These are phyloP conservation scores for Xylaria polymorpha DNA, from an alignment of 2,329 filamentous ascomycete species.

Conservation along the genomic window DNA sequence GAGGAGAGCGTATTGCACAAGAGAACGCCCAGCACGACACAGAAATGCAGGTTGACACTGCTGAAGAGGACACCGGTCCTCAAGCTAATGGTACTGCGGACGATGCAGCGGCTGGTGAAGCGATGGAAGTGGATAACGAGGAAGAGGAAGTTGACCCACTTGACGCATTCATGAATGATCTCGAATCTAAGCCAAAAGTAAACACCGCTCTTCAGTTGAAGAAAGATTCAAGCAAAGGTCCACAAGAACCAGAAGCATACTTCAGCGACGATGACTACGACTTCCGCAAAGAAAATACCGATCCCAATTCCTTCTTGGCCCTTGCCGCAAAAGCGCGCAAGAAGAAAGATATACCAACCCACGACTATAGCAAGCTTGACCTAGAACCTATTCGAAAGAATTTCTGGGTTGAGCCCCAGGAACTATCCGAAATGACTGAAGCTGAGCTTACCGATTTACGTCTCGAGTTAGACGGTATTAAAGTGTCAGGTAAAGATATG, in stretches of 20 bases:
- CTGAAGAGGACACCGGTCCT: slow-evolving; percentile 41
- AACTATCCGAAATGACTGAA: slow-evolving; percentile 84
- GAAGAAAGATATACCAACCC: slow-evolving; percentile 92
- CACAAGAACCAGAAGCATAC: slow-evolving; percentile 81
- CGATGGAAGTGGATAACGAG: slow-evolving; percentile 73
- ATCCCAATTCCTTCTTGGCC: slow-evolving; percentile 62
- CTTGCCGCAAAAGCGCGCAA: slow-evolving; percentile 74
- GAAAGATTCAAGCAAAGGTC: slow-evolving; percentile 60
- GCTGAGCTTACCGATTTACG: slow-evolving; percentile 85
- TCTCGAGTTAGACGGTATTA: slow-evolving; percentile 93
- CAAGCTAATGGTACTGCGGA: slow-evolving; percentile 44
- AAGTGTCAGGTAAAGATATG: slow-evolving; percentile 86
- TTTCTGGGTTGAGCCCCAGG: slow-evolving; percentile 92
- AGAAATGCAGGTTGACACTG: slow-evolving; percentile 55
- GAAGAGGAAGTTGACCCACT: slow-evolving; percentile 84
- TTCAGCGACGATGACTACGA: slow-evolving; percentile 86
- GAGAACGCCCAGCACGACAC: slow-evolving; percentile 62
- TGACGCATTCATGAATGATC: slow-evolving; percentile 94
- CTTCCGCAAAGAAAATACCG: slow-evolving; percentile 60
- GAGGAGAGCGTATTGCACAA: slow-evolving; percentile 73
- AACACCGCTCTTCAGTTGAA: slow-evolving; percentile 49
- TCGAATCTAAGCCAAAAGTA: slow-evolving; percentile 58
- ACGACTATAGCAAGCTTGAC: slow-evolving; percentile 88
- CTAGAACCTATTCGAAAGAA: slow-evolving; percentile 90
- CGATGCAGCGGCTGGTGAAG: slow-evolving; percentile 50